Evolutionary conservation across 345 rosid species (phyloP), one percentile per base, ranked within the genome.

Genomic region (Dovyalis caffra): DNA sequence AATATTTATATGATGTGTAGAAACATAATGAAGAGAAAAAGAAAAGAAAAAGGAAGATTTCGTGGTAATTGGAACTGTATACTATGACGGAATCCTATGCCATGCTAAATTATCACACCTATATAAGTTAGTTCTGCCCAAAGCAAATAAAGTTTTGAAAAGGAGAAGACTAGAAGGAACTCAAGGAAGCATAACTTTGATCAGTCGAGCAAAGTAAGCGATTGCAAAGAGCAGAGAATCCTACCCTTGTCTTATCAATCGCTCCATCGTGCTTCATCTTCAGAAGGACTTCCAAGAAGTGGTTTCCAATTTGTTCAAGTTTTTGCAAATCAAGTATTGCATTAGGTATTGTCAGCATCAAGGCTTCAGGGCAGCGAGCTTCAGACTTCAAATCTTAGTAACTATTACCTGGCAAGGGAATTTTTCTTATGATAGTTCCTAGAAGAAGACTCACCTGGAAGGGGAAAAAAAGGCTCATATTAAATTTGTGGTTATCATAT

Each of bases 211-310:
- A 95, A 64, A 95, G 91, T 64, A 92, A 84, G 72, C 97, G 95
- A 83, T 95, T 92, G 89, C 99, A 95, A 77, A 92, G 90, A 70
- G 97, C 97, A 43, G 99, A 86, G 79, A 95, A 95, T 61, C 99
- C 97, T 85, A 97, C 97, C 82, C 99, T 89, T 63, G 97, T 95
- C 92, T 90, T 95, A 83, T 95, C 99, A 81, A 95, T 91, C 32
- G 99, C 99, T 79, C 99, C 97, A 79, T 86, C 91, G 80, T 95
- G 99, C 88, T 95, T 95, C 97, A 92, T 95, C 85, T 90, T 92
- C 76, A 95, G 72, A 79, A 92, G 95, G 69, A 95, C 97, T 87
- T 95, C 95, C 90, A 95, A 74, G 85, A 95, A 95, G 85, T 95
- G 97, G 85, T 83, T 87, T 69, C 99, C 97, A 78, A 95, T 90